phyloP scores from a whole-genome alignment of 345 rosid genomes.

The Corchorus capsularis region DNA sequence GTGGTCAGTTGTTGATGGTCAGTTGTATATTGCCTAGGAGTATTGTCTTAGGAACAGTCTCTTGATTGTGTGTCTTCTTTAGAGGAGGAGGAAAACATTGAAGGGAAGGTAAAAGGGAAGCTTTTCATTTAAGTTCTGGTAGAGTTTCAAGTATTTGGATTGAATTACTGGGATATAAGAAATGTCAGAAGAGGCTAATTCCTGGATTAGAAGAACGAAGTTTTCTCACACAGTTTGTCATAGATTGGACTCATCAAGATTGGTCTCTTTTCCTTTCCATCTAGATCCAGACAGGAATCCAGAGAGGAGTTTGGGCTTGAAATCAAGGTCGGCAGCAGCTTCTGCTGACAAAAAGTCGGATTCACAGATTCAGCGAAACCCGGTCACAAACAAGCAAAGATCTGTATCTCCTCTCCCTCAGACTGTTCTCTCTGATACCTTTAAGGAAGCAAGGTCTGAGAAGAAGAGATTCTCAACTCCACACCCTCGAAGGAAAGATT shows the following conservation, averaged over 20 bases:
- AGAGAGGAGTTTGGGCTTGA: conserved; percentile 33
- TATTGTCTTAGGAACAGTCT: conserved; percentile 17
- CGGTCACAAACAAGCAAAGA: conserved; percentile 62
- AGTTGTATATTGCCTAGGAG: conserved; percentile 26
- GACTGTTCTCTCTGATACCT: conserved; percentile 64
- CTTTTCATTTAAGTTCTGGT: conserved; percentile 22
- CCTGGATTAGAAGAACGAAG: conserved; percentile 92
- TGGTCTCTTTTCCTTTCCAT: conserved; percentile 47
- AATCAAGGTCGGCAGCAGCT: conserved; percentile 40
- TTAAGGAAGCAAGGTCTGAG: conserved; percentile 77
- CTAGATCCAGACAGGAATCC: conserved; percentile 39
- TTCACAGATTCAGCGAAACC: conserved; percentile 51
- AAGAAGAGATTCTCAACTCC: conserved; percentile 90
- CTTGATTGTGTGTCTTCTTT: conserved; percentile 25
- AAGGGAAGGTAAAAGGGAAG: conserved; percentile 17
- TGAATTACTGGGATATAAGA: conserved; percentile 18
- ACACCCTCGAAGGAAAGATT: conserved; percentile 56
- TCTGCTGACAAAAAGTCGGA: conserved; percentile 31
- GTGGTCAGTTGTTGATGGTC: conserved; percentile 25
- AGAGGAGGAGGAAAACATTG: conserved; percentile 28
- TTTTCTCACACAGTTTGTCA: conserved; percentile 86
- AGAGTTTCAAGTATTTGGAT: conserved; percentile 30
- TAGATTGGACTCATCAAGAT: conserved; percentile 65
- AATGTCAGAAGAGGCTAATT: conserved; percentile 74
- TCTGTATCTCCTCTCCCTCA: conserved; percentile 78